phyloP scores from a whole-genome alignment of 768 basidiomycete genomes.

The Suillus luteus region DNA sequence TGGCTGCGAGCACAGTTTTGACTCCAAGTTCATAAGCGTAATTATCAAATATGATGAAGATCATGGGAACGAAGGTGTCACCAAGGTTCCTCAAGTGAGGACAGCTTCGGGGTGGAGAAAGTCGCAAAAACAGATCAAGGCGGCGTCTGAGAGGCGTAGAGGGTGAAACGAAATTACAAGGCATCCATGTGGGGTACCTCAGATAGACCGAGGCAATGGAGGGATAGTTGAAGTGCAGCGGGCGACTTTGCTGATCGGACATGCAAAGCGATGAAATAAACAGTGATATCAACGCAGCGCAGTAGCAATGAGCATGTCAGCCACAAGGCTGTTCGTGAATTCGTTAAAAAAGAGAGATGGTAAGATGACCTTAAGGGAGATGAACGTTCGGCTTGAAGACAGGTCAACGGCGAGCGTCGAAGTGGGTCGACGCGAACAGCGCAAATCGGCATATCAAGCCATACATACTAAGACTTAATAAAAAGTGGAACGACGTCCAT shows the following conservation, averaged over 20 bases:
- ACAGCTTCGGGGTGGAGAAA: background rate
- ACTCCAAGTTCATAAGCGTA: slow-evolving; percentile 9
- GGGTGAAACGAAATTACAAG: slow-evolving; percentile 9
- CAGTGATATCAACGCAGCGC: background rate
- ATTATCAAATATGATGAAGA: slow-evolving; percentile 11
- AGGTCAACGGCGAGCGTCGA: background rate
- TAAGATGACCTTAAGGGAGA: background rate
- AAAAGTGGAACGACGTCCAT: slow-evolving; percentile 15
- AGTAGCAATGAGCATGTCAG: background rate
- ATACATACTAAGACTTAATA: background rate
- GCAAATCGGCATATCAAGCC: background rate
- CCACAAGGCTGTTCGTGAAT: background rate
- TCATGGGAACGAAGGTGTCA: slow-evolving; percentile 6
- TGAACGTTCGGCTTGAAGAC: background rate
- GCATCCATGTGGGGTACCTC: slow-evolving; percentile 10
- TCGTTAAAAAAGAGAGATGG: background rate
- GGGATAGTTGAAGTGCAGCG: background rate
- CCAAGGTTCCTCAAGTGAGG: background rate
- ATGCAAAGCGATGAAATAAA: background rate
- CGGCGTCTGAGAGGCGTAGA: slow-evolving; percentile 9
- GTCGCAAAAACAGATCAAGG: background rate
- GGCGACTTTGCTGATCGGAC: background rate
- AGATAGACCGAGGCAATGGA: background rate
- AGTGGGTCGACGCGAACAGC: slow-evolving; percentile 3
- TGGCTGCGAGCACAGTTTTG: slow-evolving; percentile 21